Base-by-base conservation (phyloP, 306 rosid genomes). In the Trifolium pratense region DNA sequence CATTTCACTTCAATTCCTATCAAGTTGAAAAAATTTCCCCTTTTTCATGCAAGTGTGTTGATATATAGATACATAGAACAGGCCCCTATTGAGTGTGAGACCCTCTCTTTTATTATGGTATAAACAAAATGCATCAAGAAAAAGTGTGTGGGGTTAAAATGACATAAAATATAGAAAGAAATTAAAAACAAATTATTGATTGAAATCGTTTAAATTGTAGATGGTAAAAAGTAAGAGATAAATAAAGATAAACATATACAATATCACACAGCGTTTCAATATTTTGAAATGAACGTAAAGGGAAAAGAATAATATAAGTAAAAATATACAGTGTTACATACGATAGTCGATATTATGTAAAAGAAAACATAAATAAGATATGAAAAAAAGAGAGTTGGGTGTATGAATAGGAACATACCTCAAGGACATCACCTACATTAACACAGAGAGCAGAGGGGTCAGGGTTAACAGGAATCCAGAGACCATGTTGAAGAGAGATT, bases 361-460 rank as follows among this genome's bases (percentile, higher is more conserved):
- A n/a, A n/a, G n/a, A n/a, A n/a, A n/a, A n/a, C n/a, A n/a, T n/a
- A n/a, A n/a, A n/a, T n/a, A n/a, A n/a, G n/a, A n/a, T 26, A 52
- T 32, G 18, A 9, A 20, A 1, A 13, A 9, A 15, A 6, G 53
- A 6, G 21, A 4, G n/a, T n/a, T n/a, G 21, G 15, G 16, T 5
- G 12, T 5, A 46, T 14, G 20, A 5, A 73, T 59, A 51, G 43
- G 2, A 1, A 65, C 69, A 66, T 55, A 89, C 97, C 92, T 92
- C 84, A 37, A 92, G 76, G 34, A 80, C 29, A 84, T 92, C 97
- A 48, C 97, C 96, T 46, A 92, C 92, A 51, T 92, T 92, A 49
- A 92, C 92, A 78, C 81, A 89, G 68, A 88, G 84, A 16, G 96
- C 86, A 0, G 79, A 59, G 43, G 96, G 93, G 79, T 92, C 97